These are phyloP conservation scores for Colletotrichum sublineola DNA, from an alignment of 2,329 filamentous ascomycete species.

Conservation along the genomic window DNA sequence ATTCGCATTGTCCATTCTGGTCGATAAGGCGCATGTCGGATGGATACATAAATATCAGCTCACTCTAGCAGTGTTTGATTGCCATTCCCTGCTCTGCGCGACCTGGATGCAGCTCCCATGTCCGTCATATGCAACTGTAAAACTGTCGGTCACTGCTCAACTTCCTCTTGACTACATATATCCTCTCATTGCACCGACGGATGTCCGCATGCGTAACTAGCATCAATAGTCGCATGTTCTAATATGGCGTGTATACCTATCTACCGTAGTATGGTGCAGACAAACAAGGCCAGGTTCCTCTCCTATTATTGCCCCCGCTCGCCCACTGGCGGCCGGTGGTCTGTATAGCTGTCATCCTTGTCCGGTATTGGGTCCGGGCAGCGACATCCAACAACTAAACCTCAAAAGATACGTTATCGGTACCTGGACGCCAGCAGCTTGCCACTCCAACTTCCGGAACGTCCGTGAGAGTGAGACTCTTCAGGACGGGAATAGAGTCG, in stretches of 20 bases:
- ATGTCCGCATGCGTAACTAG: conserved; percentile 26
- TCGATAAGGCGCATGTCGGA: neutral
- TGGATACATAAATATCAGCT: conserved; percentile 24
- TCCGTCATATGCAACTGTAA: neutral
- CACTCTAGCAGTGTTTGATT: conserved; percentile 14
- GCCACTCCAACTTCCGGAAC: conserved; percentile 36
- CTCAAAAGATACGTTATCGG: conserved; percentile 12
- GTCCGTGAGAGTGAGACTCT: conserved; percentile 35
- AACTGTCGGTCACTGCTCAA: neutral
- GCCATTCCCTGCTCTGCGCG: neutral
- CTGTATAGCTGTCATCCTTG: no score
- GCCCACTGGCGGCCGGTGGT: neutral
- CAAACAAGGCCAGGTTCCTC: neutral
- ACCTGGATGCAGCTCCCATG: conserved; percentile 22
- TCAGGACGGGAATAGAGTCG: conserved; percentile 19
- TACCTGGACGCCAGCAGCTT: conserved; percentile 12
- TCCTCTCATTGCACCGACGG: conserved; percentile 8
- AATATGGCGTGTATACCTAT: neutral
- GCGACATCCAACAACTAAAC: neutral
- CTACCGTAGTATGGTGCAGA: no score
- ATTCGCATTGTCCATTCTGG: conserved; percentile 1
- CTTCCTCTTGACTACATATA: neutral
- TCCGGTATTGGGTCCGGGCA: neutral
- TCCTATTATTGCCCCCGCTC: neutral
- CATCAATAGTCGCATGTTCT: neutral